Conservation (phyloP, 257 asterid genomes). For the Forsythia suspensa region DNA sequence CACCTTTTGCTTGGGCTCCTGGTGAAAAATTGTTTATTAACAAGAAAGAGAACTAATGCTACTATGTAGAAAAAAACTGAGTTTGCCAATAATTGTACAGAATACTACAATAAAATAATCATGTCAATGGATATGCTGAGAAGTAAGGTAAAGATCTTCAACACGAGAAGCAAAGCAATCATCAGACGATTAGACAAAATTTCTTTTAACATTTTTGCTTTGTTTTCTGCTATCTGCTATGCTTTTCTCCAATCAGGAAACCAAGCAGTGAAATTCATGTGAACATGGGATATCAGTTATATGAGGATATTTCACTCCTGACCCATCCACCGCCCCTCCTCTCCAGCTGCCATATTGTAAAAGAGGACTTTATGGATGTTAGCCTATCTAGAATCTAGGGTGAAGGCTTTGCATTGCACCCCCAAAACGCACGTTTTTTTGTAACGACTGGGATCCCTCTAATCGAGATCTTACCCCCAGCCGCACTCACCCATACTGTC, state of each 20-base stretch:
- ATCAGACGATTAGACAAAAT: not conserved
- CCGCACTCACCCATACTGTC: too few species aligned
- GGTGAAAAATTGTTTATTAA: constrained; percentile 22
- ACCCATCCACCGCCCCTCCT: not conserved
- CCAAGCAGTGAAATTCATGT: not conserved
- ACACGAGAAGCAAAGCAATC: not conserved
- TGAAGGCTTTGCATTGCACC: not conserved
- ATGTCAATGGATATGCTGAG: not conserved
- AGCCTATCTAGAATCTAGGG: not conserved
- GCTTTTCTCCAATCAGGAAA: not conserved
- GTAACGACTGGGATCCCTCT: too few species aligned
- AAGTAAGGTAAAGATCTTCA: not conserved
- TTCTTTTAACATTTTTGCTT: not conserved
- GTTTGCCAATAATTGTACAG: not conserved
- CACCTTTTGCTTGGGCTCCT: constrained; percentile 75
- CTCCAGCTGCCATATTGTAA: not conserved
- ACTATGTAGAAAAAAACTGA: not conserved
- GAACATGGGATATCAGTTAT: not conserved
- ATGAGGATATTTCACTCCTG: not conserved
- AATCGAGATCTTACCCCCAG: too few species aligned
- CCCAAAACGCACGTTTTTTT: too few species aligned
- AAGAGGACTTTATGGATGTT: not conserved
- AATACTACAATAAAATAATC: not conserved
- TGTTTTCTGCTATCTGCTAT: not conserved
- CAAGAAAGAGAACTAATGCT: constrained; percentile 6